A percentile compares a stretch with the other conserved stretches of the same genome.
These are phyloP conservation scores for Mycena leptocephala DNA, from an alignment of 768 basidiomycete genomes.

Conservation along the genomic window DNA sequence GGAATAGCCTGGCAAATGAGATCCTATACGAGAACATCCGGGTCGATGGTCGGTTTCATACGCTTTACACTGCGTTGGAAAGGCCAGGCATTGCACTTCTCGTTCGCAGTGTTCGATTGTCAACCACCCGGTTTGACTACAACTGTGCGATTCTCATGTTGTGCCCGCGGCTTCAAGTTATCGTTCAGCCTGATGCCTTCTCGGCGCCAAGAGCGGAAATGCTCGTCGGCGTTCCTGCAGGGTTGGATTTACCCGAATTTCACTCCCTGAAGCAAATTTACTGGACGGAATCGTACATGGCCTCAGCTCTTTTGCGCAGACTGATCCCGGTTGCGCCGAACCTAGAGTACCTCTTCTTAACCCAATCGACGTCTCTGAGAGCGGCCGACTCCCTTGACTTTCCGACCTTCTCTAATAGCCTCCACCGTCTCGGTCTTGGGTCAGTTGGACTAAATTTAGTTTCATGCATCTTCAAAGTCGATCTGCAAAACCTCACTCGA, in stretches of 20 bases:
- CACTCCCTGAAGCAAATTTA: conserved; percentile 7
- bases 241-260: background rate
- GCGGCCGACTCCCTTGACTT: background rate
- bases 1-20: conserved; percentile 21
- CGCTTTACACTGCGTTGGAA: background rate
- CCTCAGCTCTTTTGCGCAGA: background rate
- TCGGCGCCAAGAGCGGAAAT: background rate
- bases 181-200: conserved; percentile 5
- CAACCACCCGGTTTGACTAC: conserved; percentile 7
- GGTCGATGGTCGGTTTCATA: background rate
- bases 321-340: conserved; percentile 4
- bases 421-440: background rate
- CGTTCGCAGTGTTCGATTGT: conserved; percentile 26
- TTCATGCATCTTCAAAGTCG: background rate
- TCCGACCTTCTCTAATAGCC: background rate
- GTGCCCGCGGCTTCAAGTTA: conserved; percentile 16
- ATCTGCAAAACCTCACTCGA: background rate
- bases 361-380: background rate
- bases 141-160: conserved; percentile 10
- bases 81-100: background rate
- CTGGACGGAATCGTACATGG: conserved; percentile 3
- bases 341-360: background rate
- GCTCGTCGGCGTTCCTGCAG: background rate
- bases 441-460: background rate
- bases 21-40: conserved; percentile 23